A percentile compares a stretch with the other conserved stretches of the same genome.
Conservation (phyloP, 768 basidiomycete genomes). For the Kwoniella sp. region DNA sequence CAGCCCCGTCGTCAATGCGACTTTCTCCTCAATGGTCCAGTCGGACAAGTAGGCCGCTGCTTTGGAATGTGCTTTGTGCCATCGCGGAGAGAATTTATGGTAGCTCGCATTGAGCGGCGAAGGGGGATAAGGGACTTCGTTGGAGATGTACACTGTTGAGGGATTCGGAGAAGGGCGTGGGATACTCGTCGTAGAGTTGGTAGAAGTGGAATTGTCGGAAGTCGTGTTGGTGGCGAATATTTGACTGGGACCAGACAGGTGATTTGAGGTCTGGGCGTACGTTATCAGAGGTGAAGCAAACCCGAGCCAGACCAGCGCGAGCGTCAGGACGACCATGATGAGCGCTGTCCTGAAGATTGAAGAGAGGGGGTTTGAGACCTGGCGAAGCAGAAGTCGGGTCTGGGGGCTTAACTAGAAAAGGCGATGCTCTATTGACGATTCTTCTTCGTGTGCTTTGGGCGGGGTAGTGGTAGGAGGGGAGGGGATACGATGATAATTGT, state of each 20-base stretch:
- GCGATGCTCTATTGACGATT: too few relatives aligned
- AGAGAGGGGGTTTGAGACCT: background rate
- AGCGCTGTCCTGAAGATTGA: background rate
- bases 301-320: background rate
- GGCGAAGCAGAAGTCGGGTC: background rate
- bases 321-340: background rate
- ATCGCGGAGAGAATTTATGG: conserved; percentile 23
- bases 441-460: background rate
- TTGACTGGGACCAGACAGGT: background rate
- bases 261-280: background rate
- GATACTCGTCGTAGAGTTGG: background rate
- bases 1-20: conserved; percentile 64
- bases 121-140: conserved; percentile 13
- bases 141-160: conserved; percentile 10
- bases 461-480: background rate
- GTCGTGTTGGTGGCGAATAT: background rate
- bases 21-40: conserved; percentile 64
- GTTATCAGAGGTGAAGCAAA: background rate
- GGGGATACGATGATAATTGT: too few relatives aligned
- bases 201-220: background rate
- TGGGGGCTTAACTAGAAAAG: too few relatives aligned
- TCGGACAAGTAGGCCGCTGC: conserved; percentile 57
- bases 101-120: conserved; percentile 7
- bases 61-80: conserved; percentile 48
- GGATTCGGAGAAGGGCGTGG: background rate